Conservation (phyloP, 139 green algal genomes). For the Micromonas pusilla region DNA sequence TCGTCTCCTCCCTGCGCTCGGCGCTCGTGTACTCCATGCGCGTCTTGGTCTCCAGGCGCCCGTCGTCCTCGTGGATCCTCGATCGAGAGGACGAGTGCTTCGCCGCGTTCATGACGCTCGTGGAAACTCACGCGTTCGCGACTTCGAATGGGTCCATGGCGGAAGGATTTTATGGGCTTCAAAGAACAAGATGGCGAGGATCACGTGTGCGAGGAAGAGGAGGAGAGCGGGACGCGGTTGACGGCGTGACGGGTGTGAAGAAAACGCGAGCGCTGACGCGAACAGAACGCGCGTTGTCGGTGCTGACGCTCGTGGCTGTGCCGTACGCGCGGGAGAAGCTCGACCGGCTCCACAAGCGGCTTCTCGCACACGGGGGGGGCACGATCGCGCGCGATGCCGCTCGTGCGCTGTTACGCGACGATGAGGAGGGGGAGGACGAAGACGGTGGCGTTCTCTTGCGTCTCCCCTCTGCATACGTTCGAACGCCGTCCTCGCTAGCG, state of each 20-base stretch:
- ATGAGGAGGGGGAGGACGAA: background rate
- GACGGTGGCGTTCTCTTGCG: background rate
- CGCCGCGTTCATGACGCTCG: background rate
- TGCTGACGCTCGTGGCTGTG: background rate
- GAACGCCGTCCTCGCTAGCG: background rate
- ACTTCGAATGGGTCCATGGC: background rate
- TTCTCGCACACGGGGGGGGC: background rate
- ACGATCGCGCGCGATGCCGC: background rate
- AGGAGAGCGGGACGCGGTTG: background rate
- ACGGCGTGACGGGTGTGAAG: background rate
- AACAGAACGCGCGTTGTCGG: background rate
- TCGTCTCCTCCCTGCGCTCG: slow-evolving; percentile 64
- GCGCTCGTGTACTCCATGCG: slow-evolving; percentile 62
- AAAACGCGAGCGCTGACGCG: background rate
- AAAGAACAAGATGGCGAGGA: too few species aligned
- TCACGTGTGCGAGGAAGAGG: background rate
- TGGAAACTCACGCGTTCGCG: background rate
- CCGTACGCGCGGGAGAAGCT: background rate
- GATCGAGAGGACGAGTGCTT: slow-evolving; percentile 3
- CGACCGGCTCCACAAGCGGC: background rate
- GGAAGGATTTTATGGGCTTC: slow-evolving; percentile 11
- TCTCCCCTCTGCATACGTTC: background rate
- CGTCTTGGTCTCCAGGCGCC: background rate
- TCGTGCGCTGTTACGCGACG: background rate
- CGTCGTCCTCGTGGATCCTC: background rate